phyloP scores from a whole-genome alignment of 176 grass and related monocot genomes.

The Zoysia japonica region DNA sequence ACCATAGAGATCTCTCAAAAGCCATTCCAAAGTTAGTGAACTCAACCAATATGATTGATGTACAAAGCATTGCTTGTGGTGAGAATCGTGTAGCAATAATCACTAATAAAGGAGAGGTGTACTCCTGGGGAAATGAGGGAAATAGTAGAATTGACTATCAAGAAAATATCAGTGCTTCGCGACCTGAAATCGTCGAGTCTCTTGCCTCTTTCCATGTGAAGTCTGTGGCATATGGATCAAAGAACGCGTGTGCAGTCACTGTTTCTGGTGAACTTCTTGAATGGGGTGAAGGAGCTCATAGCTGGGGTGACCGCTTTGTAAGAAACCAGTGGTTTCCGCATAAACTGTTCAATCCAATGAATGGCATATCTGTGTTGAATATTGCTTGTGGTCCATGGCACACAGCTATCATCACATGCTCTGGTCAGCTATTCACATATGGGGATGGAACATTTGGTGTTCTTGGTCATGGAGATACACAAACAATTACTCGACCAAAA shows the following conservation, averaged over 20 bases:
- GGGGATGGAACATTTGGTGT: constrained; percentile 93
- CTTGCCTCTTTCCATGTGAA: constrained; percentile 71
- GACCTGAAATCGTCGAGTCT: constrained; percentile 61
- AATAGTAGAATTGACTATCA: constrained; percentile 51
- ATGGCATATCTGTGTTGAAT: constrained; percentile 67
- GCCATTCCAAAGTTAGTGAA: constrained; percentile 70
- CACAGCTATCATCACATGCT: constrained; percentile 75
- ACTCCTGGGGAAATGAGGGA: constrained; percentile 78
- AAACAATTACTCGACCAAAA: constrained; percentile 68
- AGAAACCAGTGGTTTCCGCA: constrained; percentile 77
- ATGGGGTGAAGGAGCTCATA: constrained; percentile 67
- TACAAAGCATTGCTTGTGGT: constrained; percentile 76
- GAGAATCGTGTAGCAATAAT: constrained; percentile 73
- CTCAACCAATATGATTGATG: constrained; percentile 69
- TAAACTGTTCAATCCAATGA: constrained; percentile 56
- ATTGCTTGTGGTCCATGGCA: constrained; percentile 94
- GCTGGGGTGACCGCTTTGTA: constrained; percentile 35
- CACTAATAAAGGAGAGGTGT: constrained; percentile 92
- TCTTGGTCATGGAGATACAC: constrained; percentile 81
- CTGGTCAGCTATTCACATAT: constrained; percentile 83
- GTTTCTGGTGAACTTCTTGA: constrained; percentile 80
- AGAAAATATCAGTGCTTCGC: constrained; percentile 48
- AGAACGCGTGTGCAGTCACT: constrained; percentile 72
- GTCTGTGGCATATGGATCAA: constrained; percentile 74
- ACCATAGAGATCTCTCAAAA: constrained; percentile 42